Evolutionary conservation across 768 basidiomycete genomes (phyloP).

Genomic region (Russula virescens): DNA sequence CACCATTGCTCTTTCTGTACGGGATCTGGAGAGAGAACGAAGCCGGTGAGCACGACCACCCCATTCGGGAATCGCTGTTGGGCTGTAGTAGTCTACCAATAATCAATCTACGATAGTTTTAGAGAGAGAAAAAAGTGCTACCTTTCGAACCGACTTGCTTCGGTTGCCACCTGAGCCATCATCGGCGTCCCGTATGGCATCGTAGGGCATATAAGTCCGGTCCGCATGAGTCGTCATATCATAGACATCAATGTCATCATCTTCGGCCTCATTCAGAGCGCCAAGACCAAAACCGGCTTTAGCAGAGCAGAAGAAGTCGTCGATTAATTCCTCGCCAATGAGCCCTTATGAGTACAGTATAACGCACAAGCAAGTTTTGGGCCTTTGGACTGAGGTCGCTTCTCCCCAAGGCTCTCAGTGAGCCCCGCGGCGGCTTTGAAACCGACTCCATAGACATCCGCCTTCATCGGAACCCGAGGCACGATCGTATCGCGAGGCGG

Average conservation of each 20-base stretch:
- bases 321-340: not conserved
- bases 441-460: constrained; percentile 77
- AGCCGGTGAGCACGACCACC: constrained; percentile 64
- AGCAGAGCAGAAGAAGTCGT: not conserved
- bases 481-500: constrained; percentile 76
- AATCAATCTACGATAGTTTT: not conserved
- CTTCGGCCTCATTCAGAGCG: constrained; percentile 88
- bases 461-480: constrained; percentile 58
- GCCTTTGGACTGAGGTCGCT: constrained; percentile 32
- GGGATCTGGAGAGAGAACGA: constrained; percentile 60
- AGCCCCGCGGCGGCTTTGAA: constrained; percentile 62
- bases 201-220: constrained; percentile 57
- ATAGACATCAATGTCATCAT: constrained; percentile 86
- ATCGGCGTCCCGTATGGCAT: constrained; percentile 57
- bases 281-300: constrained; percentile 85
- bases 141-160: constrained; percentile 8
- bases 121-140: not conserved
- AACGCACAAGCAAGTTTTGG: constrained; percentile 55
- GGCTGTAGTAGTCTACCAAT: constrained; percentile 23
- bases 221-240: constrained; percentile 39
- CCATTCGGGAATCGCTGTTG: constrained; percentile 67
- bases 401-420: constrained; percentile 50
- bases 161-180: constrained; percentile 44
- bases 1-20: constrained; percentile 68
- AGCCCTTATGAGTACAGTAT: not conserved